phyloP scores from a whole-genome alignment of 176 grass and related monocot genomes.

The Rhynchospora pubera region DNA sequence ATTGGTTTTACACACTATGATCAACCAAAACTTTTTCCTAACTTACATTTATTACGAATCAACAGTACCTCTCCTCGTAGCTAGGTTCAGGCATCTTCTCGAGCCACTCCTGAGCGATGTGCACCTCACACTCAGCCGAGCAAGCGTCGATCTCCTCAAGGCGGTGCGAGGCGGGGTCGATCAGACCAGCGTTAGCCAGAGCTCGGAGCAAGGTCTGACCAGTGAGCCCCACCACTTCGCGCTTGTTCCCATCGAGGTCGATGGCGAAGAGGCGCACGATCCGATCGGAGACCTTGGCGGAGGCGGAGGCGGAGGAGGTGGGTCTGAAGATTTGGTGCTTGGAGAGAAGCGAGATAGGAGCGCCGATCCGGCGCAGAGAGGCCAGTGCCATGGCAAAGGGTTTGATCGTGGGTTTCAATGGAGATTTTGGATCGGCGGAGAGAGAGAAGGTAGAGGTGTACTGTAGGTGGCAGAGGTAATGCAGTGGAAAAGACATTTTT shows the following conservation, averaged over 20 bases:
- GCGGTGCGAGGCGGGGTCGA: constrained; percentile 87
- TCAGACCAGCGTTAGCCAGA: constrained; percentile 60
- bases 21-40: background rate
- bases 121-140: constrained; percentile 92
- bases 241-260: constrained; percentile 57
- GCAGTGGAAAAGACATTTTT: background rate
- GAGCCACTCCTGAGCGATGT: constrained; percentile 97
- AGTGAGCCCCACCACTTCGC: constrained; percentile 57
- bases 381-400: constrained; percentile 73
- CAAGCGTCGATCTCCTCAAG: constrained; percentile 95
- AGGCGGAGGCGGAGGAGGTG: constrained; percentile 16
- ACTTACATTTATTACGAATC: background rate
- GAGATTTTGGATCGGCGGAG: constrained; percentile 27
- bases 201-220: constrained; percentile 86
- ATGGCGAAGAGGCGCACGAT: constrained; percentile 84
- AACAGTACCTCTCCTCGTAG: constrained; percentile 50
- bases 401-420: constrained; percentile 30
- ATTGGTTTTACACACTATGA: background rate
- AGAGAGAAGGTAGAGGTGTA: background rate
- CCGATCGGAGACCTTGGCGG: constrained; percentile 87
- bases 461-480: background rate
- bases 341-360: constrained; percentile 31
- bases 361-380: constrained; percentile 37
- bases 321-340: constrained; percentile 26
- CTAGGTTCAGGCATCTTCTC: constrained; percentile 71